These are phyloP conservation scores for Hypomyces perniciosus DNA, from an alignment of 2,329 filamentous ascomycete species.

Conservation along the genomic window DNA sequence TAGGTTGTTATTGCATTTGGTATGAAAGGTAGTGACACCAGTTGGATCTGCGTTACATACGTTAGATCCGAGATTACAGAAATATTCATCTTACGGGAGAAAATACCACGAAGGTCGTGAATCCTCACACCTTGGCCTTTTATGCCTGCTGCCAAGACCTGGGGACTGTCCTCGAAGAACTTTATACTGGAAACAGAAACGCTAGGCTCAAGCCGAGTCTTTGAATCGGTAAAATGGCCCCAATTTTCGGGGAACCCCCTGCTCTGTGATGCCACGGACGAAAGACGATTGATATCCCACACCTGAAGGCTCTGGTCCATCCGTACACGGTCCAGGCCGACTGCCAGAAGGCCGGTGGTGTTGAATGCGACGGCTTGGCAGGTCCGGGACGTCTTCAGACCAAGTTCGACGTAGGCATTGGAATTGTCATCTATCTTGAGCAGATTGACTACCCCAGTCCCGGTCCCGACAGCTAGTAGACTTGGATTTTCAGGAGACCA, in stretches of 20 bases:
- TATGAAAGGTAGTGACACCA: slow-evolving; percentile 54
- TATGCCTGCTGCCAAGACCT: slow-evolving; percentile 69
- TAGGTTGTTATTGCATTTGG: slow-evolving; percentile 63
- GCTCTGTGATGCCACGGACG: slow-evolving; percentile 39
- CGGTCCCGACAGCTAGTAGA: slow-evolving; percentile 68
- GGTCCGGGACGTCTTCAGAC: slow-evolving; percentile 67
- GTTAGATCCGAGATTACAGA: neutral
- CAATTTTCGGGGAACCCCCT: slow-evolving; percentile 46
- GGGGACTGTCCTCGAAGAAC: slow-evolving; percentile 72
- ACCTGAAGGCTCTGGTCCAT: slow-evolving; percentile 79
- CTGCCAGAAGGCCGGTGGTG: slow-evolving; percentile 63
- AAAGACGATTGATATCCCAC: slow-evolving; percentile 66
- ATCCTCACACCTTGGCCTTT: slow-evolving; percentile 69
- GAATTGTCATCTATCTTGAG: slow-evolving; percentile 66
- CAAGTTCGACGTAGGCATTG: slow-evolving; percentile 59
- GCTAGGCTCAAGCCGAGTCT: slow-evolving; percentile 55
- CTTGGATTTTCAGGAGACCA: slow-evolving; percentile 59
- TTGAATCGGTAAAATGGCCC: slow-evolving; percentile 48
- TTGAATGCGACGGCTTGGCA: slow-evolving; percentile 81
- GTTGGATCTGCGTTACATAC: slow-evolving; percentile 37
- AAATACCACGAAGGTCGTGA: slow-evolving; percentile 69
- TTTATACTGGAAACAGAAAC: slow-evolving; percentile 77
- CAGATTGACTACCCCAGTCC: slow-evolving; percentile 68
- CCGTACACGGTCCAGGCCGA: slow-evolving; percentile 72
- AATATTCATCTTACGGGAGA: neutral